phyloP scores from a whole-genome alignment of 2,329 filamentous ascomycete genomes.

The Phaeosphaeria sp. region DNA sequence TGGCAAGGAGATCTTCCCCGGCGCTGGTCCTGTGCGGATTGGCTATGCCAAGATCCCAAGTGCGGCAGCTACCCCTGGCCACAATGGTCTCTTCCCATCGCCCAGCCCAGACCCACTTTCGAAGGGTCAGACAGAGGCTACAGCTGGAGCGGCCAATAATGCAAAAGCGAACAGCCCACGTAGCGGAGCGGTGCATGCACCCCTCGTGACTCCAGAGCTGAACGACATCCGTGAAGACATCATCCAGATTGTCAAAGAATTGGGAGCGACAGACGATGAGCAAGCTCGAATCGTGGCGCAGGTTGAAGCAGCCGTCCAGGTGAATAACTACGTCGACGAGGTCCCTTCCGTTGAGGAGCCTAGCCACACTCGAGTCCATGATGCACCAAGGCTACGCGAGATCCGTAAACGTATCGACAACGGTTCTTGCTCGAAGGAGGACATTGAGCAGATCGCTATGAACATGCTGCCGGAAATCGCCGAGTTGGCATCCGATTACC shows the following conservation, averaged over 20 bases:
- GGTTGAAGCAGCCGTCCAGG: conserved; percentile 79
- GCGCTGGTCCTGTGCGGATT: conserved; percentile 91
- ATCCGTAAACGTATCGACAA: conserved; percentile 98
- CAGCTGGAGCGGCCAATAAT: conserved; percentile 44
- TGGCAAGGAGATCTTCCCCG: conserved; percentile 97
- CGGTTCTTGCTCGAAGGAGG: conserved; percentile 79
- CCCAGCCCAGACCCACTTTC: conserved; percentile 87
- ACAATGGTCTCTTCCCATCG: conserved; percentile 85
- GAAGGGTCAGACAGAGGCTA: conserved; percentile 55
- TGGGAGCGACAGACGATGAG: conserved; percentile 85
- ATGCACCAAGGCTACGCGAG: conserved; percentile 92
- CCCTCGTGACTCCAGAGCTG: conserved; percentile 74
- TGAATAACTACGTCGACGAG: conserved; percentile 75
- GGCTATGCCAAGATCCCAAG: conserved; percentile 97
- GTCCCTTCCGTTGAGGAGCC: conserved; percentile 90
- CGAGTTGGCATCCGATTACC: conserved; percentile 91
- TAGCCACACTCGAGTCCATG: conserved; percentile 85
- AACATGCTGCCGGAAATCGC: conserved; percentile 97
- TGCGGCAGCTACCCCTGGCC: conserved; percentile 83
- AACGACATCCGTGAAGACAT: conserved; percentile 83
- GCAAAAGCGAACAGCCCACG: conserved; percentile 43
- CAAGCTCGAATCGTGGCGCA: conserved; percentile 72
- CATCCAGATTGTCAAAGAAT: conserved; percentile 81
- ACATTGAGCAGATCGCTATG: conserved; percentile 90
- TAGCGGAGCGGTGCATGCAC: conserved; percentile 56